These are phyloP conservation scores for Penicillium concentricum DNA, from an alignment of 2,329 filamentous ascomycete species.

Conservation along the genomic window DNA sequence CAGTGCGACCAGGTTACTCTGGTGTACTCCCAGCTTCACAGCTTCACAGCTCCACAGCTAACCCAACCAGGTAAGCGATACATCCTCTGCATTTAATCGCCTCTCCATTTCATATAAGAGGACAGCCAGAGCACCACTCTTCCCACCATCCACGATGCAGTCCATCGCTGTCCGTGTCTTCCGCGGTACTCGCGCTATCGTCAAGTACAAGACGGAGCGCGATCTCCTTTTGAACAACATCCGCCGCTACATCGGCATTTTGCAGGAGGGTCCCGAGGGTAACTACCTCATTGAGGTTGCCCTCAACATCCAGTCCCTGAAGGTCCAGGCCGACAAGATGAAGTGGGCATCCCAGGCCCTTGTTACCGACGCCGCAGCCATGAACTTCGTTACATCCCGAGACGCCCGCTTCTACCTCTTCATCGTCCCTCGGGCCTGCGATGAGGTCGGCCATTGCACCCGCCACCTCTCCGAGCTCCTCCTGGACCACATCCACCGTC, in stretches of 20 bases:
- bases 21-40: not conserved
- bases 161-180: not conserved
- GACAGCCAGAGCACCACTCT: not conserved
- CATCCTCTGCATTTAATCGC: not conserved
- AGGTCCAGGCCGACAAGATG: slow-evolving; percentile 1
- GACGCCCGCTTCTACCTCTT: not conserved
- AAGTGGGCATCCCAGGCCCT: not conserved
- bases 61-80: not conserved
- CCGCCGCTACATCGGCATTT: not conserved
- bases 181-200: not conserved
- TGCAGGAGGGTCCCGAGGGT: not conserved
- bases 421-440: not conserved
- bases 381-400: not conserved
- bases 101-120: not conserved
- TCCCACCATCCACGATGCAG: not conserved
- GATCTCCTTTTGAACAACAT: not conserved
- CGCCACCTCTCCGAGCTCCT: not conserved
- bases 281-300: slow-evolving; percentile 1
- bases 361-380: not conserved
- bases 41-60: not conserved
- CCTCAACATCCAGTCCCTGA: not conserved
- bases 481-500: not conserved
- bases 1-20: not conserved
- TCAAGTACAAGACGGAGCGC: not conserved
- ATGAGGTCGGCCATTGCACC: not conserved